Conservation (phyloP, 108 stramenopile genomes). For the Cyclotella baltica region DNA sequence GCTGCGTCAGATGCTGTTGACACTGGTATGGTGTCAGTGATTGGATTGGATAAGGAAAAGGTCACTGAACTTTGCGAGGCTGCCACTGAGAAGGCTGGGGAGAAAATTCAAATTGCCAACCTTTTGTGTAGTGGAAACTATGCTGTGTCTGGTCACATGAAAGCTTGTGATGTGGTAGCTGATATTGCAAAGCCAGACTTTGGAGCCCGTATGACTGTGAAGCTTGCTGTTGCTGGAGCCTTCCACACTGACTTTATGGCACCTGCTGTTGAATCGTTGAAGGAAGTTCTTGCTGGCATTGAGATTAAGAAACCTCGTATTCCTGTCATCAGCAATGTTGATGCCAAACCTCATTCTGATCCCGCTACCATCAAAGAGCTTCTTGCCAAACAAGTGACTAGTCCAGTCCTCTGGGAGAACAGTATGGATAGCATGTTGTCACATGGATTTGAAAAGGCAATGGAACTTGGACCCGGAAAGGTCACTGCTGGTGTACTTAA, state of each 20-base stretch:
- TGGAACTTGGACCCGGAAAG: conserved; percentile 93
- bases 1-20: conserved; percentile 94
- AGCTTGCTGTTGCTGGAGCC: conserved; percentile 96
- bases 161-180: conserved; percentile 87
- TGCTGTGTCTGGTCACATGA: conserved; percentile 89
- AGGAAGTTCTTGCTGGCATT: conserved; percentile 84
- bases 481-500: conserved; percentile 97
- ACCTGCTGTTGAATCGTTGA: conserved; percentile 90
- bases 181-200: conserved; percentile 98
- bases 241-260: conserved; percentile 99
- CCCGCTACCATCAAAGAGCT: conserved; percentile 95
- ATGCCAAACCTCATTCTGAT: conserved; percentile 95
- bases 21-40: conserved; percentile 96
- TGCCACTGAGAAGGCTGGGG: conserved; percentile 83
- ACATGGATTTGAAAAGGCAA: conserved; percentile 88
- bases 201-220: conserved; percentile 97
- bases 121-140: conserved; percentile 97
- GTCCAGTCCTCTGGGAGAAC: conserved; percentile 96
- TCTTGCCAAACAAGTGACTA: conserved; percentile 96
- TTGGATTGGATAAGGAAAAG: conserved; percentile 90
- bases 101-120: conserved; percentile 93
- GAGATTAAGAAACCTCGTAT: conserved; percentile 94
- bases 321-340: conserved; percentile 98
- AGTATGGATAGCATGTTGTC: conserved; percentile 87
- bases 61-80: conserved; percentile 87